Percentiles rank a stretch among this genome's conserved stretches.
phyloP scores from a whole-genome alignment of 2,329 filamentous ascomycete genomes.

The Aciculosporium take region DNA sequence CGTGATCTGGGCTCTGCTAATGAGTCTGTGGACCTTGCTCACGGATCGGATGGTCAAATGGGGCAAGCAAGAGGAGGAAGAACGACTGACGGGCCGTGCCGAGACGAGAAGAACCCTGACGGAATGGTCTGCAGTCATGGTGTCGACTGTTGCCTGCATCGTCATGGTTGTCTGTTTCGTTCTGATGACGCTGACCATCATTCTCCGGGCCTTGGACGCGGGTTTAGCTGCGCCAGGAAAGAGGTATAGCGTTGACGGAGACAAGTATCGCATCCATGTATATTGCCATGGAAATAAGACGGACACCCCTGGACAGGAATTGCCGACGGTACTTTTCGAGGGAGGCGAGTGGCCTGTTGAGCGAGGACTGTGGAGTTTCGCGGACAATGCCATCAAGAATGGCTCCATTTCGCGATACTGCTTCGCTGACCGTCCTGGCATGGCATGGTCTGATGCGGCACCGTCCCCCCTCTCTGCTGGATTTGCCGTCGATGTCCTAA shows the following conservation, averaged over 20 bases:
- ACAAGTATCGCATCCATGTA: slow-evolving; percentile 78
- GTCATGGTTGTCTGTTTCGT: slow-evolving; percentile 54
- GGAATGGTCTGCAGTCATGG: slow-evolving; percentile 72
- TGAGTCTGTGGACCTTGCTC: slow-evolving; percentile 63
- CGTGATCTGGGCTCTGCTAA: slow-evolving; percentile 65
- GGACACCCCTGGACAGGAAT: slow-evolving; percentile 32
- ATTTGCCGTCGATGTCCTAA: slow-evolving; percentile 79
- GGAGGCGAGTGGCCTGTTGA: slow-evolving; percentile 70
- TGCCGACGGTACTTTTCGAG: slow-evolving; percentile 77
- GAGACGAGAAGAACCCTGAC: slow-evolving; percentile 69
- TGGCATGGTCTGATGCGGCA: slow-evolving; percentile 78
- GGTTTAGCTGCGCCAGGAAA: slow-evolving; percentile 59
- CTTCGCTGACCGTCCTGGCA: slow-evolving; percentile 85
- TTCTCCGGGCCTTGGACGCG: slow-evolving; percentile 67
- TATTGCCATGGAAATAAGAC: slow-evolving; percentile 63
- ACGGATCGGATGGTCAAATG: slow-evolving; percentile 75
- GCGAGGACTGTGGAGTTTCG: slow-evolving; percentile 64
- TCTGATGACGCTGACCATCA: slow-evolving; percentile 65
- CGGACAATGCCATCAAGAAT: slow-evolving; percentile 59
- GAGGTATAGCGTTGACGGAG: slow-evolving; percentile 64
- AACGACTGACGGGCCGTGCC: slow-evolving; percentile 75
- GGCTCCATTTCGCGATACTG: slow-evolving; percentile 81
- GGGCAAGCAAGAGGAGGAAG: slow-evolving; percentile 87
- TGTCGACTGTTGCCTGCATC: slow-evolving; percentile 57
- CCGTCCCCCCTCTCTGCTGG: slow-evolving; percentile 87